Conservation (phyloP, 2,329 filamentous ascomycete species). For the Fragosphaeria purpurea region DNA sequence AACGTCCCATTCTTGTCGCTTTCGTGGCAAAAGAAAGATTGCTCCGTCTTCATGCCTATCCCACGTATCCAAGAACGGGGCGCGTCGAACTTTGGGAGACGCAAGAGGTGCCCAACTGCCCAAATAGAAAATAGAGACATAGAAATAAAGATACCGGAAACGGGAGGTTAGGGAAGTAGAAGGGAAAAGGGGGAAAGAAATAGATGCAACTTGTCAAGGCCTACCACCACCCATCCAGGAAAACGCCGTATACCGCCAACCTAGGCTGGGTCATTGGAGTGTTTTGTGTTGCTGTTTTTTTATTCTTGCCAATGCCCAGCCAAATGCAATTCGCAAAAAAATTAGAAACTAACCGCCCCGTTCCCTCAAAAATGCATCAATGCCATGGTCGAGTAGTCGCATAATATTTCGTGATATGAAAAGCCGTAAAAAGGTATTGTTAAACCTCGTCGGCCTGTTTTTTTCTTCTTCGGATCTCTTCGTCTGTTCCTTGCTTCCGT, state of each 20-base stretch:
- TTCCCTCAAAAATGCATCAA: conserved; percentile 5
- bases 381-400: conserved; percentile 1
- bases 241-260: conserved; percentile 5
- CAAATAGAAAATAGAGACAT: not conserved
- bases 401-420: conserved; percentile 1
- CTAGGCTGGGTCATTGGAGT: not conserved
- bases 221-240: not conserved
- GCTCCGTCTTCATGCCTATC: too few species aligned
- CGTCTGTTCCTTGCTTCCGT: too few species aligned
- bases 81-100: too few species aligned
- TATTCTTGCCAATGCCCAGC: not conserved
- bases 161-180: not conserved
- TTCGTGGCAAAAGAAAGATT: too few species aligned
- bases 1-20: too few species aligned
- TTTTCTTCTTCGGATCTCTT: not conserved
- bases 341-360: not conserved
- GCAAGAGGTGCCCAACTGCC: too few species aligned
- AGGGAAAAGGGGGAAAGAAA: not conserved
- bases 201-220: not conserved
- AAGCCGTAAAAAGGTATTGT: too few species aligned
- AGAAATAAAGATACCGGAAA: not conserved
- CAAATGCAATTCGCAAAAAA: conserved; percentile 6
- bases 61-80: too few species aligned
- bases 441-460: conserved; percentile 11
- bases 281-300: conserved; percentile 1